phyloP scores from a whole-genome alignment of 768 basidiomycete species.

The Xerocomus spinulosus region DNA sequence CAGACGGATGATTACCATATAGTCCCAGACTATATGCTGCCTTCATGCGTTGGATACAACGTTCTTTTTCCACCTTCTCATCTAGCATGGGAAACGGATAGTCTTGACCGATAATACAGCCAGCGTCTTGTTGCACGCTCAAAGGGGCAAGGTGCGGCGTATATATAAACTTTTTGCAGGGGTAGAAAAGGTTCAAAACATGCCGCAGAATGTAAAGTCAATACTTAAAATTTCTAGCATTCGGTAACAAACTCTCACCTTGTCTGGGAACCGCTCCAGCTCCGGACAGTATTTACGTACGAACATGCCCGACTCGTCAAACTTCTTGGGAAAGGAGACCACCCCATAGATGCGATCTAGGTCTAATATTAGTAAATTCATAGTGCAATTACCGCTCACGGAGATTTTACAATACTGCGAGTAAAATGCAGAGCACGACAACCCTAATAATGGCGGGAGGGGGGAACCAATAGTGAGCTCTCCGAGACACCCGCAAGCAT shows the following conservation, averaged over 20 bases:
- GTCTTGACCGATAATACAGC: conserved; percentile 6
- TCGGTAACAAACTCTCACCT: conserved; percentile 19
- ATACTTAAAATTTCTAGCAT: conserved; percentile 12
- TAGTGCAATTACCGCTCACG: conserved; percentile 27
- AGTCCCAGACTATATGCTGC: conserved; percentile 3
- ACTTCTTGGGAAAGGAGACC: conserved; percentile 17
- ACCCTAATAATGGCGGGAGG: conserved; percentile 4
- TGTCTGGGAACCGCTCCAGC: conserved; percentile 17
- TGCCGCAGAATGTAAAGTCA: conserved; percentile 14
- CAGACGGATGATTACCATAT: conserved; percentile 19
- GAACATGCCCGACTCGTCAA: conserved; percentile 13
- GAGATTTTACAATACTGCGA: conserved; percentile 28
- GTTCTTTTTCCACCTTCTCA: conserved; percentile 14
- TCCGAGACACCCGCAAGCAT: conserved; percentile 4
- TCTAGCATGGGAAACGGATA: conserved; percentile 9
- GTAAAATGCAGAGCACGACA: conserved; percentile 19
- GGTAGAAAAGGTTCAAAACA: neutral
- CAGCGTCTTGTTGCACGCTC: conserved; percentile 2
- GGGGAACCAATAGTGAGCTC: conserved; percentile 2
- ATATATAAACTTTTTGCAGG: conserved; percentile 1
- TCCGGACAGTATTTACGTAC: conserved; percentile 25
- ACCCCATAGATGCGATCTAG: conserved; percentile 22
- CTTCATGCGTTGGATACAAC: conserved; percentile 9
- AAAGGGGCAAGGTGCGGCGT: neutral
- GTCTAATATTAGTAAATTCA: conserved; percentile 24